Base-by-base conservation (phyloP, 257 asterid species). In the Euphrasia confusa region DNA sequence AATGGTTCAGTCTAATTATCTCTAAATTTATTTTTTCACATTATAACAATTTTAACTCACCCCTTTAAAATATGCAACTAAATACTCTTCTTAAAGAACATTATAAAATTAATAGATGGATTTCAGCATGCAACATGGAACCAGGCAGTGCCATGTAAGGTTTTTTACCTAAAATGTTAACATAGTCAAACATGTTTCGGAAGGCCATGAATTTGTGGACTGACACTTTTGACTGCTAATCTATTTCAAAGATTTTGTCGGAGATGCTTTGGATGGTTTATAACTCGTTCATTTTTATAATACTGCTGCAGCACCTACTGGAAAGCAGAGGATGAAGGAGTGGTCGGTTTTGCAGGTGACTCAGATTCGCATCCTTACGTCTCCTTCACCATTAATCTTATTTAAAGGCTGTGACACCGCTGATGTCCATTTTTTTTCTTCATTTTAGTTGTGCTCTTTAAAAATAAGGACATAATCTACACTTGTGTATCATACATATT, bases 371-470 rank as follows among this genome's bases (percentile, higher is more conserved):
- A 90, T 77, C 95, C 95, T 64, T 87, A 87, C 6, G 95, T 90
- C 81, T 84, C 90, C 68, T 87, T 90, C 84, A 87, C 97, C 71
- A 73, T 89, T 71, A 87, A 90, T 81, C 95, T 90, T 65, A 68
- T 79, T 67, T 89, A 77, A 81, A 84, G 60, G 18, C 55, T 24
- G 68, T 52, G 65, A 45, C 56, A 40, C 54, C 37, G 21, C 17
- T 69, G 68, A 70, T 60, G 71, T 71, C 77, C 75, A 60, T 61
- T 66, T 68, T 66, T 66, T 53, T 61, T 60, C 10, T 37, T 7
- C 42, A 37, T 37, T 30, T 75, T 62, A 37, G 18, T 63, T 21
- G 52, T 53, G 71, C 74, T 64, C 54, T 13, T 53, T 9, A 7
- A 62, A 60, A 75, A 71, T 68, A 78, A 72, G 74, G 78, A 73